These are phyloP conservation scores for Mycena floridula DNA, from an alignment of 768 basidiomycete genomes.

Conservation along the genomic window DNA sequence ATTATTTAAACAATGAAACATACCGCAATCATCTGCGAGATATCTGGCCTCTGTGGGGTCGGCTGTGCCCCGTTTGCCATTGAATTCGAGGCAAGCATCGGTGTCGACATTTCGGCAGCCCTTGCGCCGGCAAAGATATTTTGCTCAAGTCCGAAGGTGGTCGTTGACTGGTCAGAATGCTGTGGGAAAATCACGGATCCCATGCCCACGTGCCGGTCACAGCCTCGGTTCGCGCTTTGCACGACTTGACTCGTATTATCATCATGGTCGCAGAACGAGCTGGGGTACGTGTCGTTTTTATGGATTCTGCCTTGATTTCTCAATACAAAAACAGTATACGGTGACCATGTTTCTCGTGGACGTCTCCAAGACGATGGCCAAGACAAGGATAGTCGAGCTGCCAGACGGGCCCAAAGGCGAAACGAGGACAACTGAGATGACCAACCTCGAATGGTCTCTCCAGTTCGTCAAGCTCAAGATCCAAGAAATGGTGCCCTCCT, in stretches of 20 bases:
- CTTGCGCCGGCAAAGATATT: too few relatives aligned
- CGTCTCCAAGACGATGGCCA: constrained; percentile 81
- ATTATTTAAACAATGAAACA: constrained; percentile 12
- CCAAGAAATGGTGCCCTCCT: constrained; percentile 74
- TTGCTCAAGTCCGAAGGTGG: too few relatives aligned
- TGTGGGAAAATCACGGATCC: too few relatives aligned
- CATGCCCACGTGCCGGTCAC: too few relatives aligned
- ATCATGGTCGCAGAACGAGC: constrained; percentile 2
- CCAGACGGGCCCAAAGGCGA: constrained; percentile 48
- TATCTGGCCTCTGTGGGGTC: too few relatives aligned
- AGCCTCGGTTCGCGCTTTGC: too few relatives aligned
- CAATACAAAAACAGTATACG: constrained; percentile 52
- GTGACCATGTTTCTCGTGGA: constrained; percentile 90
- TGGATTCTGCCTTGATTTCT: not conserved
- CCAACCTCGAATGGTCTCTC: constrained; percentile 75
- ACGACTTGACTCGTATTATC: too few relatives aligned
- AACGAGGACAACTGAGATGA: constrained; percentile 47
- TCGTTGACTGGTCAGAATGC: too few relatives aligned
- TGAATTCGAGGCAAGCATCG: too few relatives aligned
- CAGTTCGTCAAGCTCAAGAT: constrained; percentile 88
- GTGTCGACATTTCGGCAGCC: too few relatives aligned
- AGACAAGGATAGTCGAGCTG: constrained; percentile 48
- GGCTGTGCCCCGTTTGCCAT: too few relatives aligned
- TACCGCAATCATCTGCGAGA: constrained; percentile 40
- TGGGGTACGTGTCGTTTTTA: not conserved